Base-by-base conservation (phyloP, 805 yeast species). In the Candida sakaeoensis region DNA sequence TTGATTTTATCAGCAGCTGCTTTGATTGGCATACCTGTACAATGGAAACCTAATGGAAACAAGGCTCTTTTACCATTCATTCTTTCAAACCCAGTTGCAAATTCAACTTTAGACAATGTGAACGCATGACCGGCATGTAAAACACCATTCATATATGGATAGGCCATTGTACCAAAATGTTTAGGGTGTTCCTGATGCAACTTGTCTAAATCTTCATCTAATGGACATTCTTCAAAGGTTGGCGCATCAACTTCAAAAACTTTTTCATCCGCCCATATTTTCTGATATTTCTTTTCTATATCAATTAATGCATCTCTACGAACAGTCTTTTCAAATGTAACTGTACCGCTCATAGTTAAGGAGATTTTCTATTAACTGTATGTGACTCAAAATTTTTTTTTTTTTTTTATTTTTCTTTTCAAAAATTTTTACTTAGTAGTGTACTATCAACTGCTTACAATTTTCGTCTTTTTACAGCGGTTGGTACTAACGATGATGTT, bases 81-180 rank as follows among this genome's bases (percentile, higher is more conserved):
- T 68, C 97, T 81, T 71, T 93, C 96, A 58, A 84, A 93, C 40
- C 98, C 98, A 41, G 85, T 74, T 33, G 90, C 82, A 60, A 83
- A 93, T 63, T 93, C 99, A 38, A 80, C 91, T 68, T 93, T 93
- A 39, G 97, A 87, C 48, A 91, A 72, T 26, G 98, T 93, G 72
- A 91, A 93, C 52, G 89, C 80, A 64, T 93, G 99, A 44, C 99
- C 99, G 36, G 96, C 97, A 53, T 93, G 99, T 50, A 93, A 73
- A 37, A 86, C 93, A 72, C 99, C 99, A 65, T 93, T 93, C 97
- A 91, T 91, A 67, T 93, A 93, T 32, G 99, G 99, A 58, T 88
- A 93, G 8, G 99, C 98, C 96, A 93, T 90, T 36, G 95, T 82
- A 17, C 87, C 76, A 72, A 88, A 83, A 68, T 75, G 85, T 63